Evolutionary conservation across 2,329 filamentous ascomycete genomes (phyloP).

Genomic region (Apiospora aurea): DNA sequence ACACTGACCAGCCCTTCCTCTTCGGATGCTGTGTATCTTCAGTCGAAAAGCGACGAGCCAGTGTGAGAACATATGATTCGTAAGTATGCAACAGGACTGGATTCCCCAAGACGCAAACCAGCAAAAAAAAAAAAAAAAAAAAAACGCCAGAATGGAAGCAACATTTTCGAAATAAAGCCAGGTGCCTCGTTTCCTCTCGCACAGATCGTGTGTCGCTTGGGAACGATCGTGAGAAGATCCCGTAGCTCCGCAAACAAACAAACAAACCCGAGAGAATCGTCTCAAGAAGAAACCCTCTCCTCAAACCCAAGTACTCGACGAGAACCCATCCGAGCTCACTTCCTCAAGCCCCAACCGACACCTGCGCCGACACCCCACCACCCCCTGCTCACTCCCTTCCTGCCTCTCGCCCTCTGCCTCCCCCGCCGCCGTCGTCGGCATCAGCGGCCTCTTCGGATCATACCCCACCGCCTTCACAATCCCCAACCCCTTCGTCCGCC

Average conservation of each 20-base stretch:
- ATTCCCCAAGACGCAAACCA: neutral
- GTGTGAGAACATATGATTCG: too few relatives aligned
- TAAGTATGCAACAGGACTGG: too few relatives aligned
- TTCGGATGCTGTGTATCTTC: too few relatives aligned
- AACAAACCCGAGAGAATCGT: neutral
- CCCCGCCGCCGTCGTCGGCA: neutral
- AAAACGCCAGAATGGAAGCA: neutral
- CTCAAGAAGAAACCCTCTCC: too few relatives aligned
- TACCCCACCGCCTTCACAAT: conserved; percentile 94
- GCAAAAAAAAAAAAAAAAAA: neutral
- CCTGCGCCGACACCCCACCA: neutral
- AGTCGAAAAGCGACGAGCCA: too few relatives aligned
- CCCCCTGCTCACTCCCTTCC: neutral
- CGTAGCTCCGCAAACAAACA: neutral
- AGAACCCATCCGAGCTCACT: neutral
- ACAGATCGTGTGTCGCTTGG: neutral
- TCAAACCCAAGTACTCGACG: neutral
- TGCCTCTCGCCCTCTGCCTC: neutral
- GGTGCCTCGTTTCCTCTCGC: neutral
- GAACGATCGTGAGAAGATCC: neutral
- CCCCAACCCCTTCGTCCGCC: conserved; percentile 90
- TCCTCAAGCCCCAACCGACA: neutral
- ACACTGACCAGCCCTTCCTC: too few relatives aligned
- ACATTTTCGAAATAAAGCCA: neutral
- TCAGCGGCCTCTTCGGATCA: conserved; percentile 57